Evolutionary conservation across 2,329 filamentous ascomycete species (phyloP), one percentile per base, ranked within the genome.

Genomic region (Ascochyta viciae-villosae): DNA sequence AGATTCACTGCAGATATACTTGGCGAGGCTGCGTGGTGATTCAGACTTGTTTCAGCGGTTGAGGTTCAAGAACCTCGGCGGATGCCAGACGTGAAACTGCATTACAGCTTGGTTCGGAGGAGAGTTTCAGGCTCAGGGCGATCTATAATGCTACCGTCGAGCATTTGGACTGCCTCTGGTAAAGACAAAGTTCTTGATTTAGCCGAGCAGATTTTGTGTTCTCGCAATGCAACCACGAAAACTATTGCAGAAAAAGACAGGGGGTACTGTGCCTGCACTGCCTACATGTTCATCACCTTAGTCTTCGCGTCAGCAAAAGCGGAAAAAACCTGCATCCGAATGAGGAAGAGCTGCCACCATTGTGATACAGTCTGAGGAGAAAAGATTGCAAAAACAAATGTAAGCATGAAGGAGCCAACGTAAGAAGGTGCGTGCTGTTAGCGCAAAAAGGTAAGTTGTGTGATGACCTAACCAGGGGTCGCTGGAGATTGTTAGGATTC

Each of bases 401-500:
- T 6, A 26, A 26, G 19, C 19, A 19, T 19, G 19, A 19, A 19
- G 19, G 19, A 19, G 19, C 19, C 19, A 19, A 19, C 19, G 3
- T 19, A 19, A 19, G 19, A 19, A 19, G 19, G 19, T 19, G 19
- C 19, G 19, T 19, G 19, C 19, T 19, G 2, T 19, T 19, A 15
- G 5, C 8, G 29, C 42, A 53, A 53, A 54, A 54, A 33, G 15
- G 34, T 10, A 4, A 27, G 6, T n/a, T 35, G 5, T 31, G 7
- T 22, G 6, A 27, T 54, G 51, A 54, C 51, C 51, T 54, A 54
- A 54, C 51, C 51, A 54, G 51, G 51, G 51, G 51, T 54, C 51
- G 51, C 44, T 47, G 8, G 1, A 6, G 0, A 1, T 1, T 31
- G 24, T 47, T 39, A 47, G 44, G 9, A 38, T 4, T 31, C 34